Percentiles rank a stretch among this genome's conserved stretches.
These are phyloP conservation scores for Oxytropis ochrocephala DNA, from an alignment of 306 rosid genomes.

Conservation along the genomic window DNA sequence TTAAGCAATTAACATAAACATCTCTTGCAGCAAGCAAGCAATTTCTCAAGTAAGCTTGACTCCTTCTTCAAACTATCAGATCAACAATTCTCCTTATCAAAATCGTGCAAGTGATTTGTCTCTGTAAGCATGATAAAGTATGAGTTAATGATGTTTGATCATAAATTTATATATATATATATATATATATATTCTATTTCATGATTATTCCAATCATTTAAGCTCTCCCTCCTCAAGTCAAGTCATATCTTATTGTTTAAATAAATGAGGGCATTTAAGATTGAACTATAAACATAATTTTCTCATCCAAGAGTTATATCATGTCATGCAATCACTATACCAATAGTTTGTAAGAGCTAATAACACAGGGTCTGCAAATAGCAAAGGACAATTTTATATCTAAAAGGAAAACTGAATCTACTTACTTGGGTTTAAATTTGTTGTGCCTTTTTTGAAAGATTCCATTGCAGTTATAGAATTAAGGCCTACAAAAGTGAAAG, in stretches of 20 bases:
- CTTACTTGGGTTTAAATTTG: conserved; percentile 69
- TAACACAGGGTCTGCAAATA: no score
- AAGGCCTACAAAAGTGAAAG: conserved; percentile 33
- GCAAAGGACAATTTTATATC: background rate
- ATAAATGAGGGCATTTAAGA: background rate
- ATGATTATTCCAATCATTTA: background rate
- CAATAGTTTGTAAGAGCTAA: no score
- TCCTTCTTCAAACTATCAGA: conserved; percentile 19
- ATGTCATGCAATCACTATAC: background rate
- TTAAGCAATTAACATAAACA: background rate
- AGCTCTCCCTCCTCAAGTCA: no score
- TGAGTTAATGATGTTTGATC: background rate
- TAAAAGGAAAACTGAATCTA: background rate
- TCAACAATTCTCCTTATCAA: conserved; percentile 27
- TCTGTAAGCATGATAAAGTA: conserved; percentile 29
- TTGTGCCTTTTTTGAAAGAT: conserved; percentile 53
- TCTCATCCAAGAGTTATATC: background rate
- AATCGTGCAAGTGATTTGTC: conserved; percentile 22
- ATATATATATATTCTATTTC: background rate
- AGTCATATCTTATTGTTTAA: background rate
- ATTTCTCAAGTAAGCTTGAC: background rate
- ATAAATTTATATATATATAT: background rate
- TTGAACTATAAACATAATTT: background rate
- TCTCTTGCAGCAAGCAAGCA: background rate
- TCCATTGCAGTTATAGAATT: conserved; percentile 48